These are phyloP conservation scores for Chloropicon primus DNA, from an alignment of 139 green algal genomes.

Conservation along the genomic window DNA sequence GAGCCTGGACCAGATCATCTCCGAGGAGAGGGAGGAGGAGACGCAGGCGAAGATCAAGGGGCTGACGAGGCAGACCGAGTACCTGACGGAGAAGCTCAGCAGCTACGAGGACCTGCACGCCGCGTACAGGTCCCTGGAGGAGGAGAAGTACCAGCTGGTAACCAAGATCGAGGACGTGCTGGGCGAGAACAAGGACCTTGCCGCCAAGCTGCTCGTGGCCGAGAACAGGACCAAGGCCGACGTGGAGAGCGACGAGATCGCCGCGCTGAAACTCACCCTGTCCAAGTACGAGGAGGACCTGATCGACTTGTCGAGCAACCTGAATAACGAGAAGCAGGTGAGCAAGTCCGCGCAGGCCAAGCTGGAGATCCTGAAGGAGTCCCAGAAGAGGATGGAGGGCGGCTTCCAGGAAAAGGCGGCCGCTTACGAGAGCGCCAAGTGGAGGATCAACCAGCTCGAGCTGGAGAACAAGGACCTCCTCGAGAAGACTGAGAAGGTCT, in stretches of 20 bases:
- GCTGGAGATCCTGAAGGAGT: neutral
- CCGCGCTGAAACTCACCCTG: neutral
- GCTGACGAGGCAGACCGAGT: neutral
- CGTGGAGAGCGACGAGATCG: neutral
- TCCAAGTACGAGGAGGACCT: neutral
- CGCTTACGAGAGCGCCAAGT: neutral
- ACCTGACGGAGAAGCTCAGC: neutral
- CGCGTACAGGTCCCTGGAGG: neutral
- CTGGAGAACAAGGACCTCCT: neutral
- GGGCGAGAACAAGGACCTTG: neutral
- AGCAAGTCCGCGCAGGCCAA: neutral
- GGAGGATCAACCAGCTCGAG: neutral
- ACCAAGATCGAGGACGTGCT: neutral
- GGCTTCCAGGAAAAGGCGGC: neutral
- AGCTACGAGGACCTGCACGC: neutral
- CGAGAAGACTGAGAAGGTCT: neutral
- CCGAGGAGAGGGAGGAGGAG: neutral
- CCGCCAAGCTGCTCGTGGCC: neutral
- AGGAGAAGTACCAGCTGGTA: neutral
- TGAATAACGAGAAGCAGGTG: neutral
- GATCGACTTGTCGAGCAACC: neutral
- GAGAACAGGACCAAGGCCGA: neutral
- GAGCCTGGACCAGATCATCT: neutral
- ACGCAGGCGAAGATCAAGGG: neutral
- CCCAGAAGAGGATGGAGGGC: neutral